Evolutionary conservation across 495 filamentous ascomycete species (phyloP).

Genomic region (Penicillium cosmopolitanum): DNA sequence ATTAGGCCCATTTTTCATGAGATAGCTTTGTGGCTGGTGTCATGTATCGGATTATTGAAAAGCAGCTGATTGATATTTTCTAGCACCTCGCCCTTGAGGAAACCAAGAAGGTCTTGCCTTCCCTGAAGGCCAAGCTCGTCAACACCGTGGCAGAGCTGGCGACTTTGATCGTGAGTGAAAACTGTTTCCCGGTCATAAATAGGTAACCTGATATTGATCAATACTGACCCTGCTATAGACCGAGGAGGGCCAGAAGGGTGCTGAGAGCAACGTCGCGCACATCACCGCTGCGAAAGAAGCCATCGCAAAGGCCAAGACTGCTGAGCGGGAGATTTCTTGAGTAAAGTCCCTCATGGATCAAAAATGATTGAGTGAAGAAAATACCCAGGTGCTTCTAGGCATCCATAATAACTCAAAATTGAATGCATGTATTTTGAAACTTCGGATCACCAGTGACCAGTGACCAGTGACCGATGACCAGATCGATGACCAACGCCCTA

Average conservation of each 20-base stretch:
- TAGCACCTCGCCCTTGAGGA: slow-evolving; percentile 78
- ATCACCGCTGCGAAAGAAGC: slow-evolving; percentile 61
- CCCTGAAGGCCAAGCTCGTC: slow-evolving; percentile 64
- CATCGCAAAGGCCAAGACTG: slow-evolving; percentile 59
- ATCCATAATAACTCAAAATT: slow-evolving; percentile 9
- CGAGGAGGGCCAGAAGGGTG: slow-evolving; percentile 50
- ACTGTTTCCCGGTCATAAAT: background rate
- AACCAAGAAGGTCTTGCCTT: slow-evolving; percentile 77
- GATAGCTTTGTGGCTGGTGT: no score
- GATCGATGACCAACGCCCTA: slow-evolving; percentile 16
- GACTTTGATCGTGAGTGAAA: slow-evolving; percentile 58
- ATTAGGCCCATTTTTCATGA: no score
- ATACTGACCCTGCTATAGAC: slow-evolving; percentile 24
- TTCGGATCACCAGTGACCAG: slow-evolving; percentile 29
- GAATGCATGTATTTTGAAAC: slow-evolving; percentile 25
- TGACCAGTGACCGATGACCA: slow-evolving; percentile 19
- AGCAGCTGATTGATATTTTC: slow-evolving; percentile 2
- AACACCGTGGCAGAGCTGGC: slow-evolving; percentile 72
- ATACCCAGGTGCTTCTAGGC: slow-evolving; percentile 17
- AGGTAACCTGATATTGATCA: background rate
- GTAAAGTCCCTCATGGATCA: background rate
- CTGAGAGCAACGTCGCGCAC: slow-evolving; percentile 57
- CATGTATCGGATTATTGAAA: background rate
- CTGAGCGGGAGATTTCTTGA: slow-evolving; percentile 47
- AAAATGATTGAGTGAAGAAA: slow-evolving; percentile 7